Percentiles rank a stretch among this genome's conserved stretches.
Conservation (phyloP, 2,329 filamentous ascomycete species). For the Colletotrichum eleusines region DNA sequence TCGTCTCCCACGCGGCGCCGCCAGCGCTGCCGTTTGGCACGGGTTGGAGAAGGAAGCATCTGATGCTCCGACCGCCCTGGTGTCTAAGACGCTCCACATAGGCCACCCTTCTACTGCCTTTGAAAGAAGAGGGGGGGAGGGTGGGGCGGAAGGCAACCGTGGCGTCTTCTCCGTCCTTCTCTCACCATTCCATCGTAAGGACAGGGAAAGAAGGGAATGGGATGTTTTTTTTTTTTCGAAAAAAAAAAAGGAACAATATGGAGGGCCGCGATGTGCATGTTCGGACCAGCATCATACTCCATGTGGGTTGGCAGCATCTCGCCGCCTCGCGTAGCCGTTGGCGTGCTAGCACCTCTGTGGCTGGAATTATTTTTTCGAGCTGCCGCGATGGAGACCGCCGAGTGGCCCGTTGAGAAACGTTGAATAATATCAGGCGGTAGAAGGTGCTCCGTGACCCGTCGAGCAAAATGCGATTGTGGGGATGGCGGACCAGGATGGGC, state of each 20-base stretch:
- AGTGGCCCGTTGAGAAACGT: slow-evolving; percentile 30
- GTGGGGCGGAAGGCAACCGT: background rate
- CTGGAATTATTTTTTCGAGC: slow-evolving; percentile 29
- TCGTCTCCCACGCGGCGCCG: slow-evolving; percentile 9
- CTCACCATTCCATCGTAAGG: slow-evolving; percentile 19
- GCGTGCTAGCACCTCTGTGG: slow-evolving; percentile 31
- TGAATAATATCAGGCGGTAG: slow-evolving; percentile 23
- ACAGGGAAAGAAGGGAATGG: background rate
- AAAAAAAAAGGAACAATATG: too few relatives aligned
- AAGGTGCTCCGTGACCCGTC: slow-evolving; percentile 34
- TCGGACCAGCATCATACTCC: slow-evolving; percentile 24
- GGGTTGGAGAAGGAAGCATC: slow-evolving; percentile 24
- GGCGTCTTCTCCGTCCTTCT: slow-evolving; percentile 16
- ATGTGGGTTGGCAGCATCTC: slow-evolving; percentile 31
- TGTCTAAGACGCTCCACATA: slow-evolving; percentile 24
- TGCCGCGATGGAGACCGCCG: slow-evolving; percentile 19
- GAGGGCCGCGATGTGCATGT: slow-evolving; percentile 20
- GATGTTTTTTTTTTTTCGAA: too few relatives aligned
- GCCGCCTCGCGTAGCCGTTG: slow-evolving; percentile 17
- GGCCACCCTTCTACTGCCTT: background rate
- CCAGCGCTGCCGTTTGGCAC: slow-evolving; percentile 23
- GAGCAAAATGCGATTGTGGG: slow-evolving; percentile 33
- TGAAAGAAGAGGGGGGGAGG: too few relatives aligned
- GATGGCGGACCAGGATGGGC: slow-evolving; percentile 17
- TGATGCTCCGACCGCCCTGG: slow-evolving; percentile 14